These are phyloP conservation scores for Sporothrix mexicana DNA, from an alignment of 2,329 filamentous ascomycete genomes.

Conservation along the genomic window DNA sequence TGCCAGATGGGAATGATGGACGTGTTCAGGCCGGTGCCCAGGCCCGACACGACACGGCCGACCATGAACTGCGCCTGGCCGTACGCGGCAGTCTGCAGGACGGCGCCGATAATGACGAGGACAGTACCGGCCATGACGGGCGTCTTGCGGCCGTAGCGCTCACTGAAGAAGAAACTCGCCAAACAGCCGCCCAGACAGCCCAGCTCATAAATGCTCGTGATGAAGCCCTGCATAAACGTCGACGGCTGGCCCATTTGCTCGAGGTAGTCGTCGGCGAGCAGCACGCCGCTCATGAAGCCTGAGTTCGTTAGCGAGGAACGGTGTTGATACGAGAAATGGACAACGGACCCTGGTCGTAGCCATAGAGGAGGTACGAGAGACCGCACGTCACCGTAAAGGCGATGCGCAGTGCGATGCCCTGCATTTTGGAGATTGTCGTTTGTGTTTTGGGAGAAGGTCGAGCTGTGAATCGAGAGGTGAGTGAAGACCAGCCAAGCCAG, in stretches of 20 bases:
- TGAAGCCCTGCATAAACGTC: slow-evolving; percentile 34
- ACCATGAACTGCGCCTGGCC: slow-evolving; percentile 50
- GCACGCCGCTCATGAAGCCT: slow-evolving; percentile 44
- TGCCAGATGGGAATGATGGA: slow-evolving; percentile 46
- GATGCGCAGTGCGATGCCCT: slow-evolving; percentile 21
- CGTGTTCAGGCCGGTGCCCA: slow-evolving; percentile 56
- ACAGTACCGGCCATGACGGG: slow-evolving; percentile 39
- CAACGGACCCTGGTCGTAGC: slow-evolving; percentile 52
- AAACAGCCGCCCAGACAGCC: slow-evolving; percentile 39
- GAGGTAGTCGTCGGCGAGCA: slow-evolving; percentile 42
- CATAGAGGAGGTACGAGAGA: slow-evolving; percentile 51
- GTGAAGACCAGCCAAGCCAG: neutral
- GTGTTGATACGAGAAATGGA: too few species aligned
- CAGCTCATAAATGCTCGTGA: slow-evolving; percentile 39
- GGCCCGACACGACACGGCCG: slow-evolving; percentile 46
- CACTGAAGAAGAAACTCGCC: slow-evolving; percentile 38
- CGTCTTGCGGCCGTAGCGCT: slow-evolving; percentile 38
- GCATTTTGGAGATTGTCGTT: neutral
- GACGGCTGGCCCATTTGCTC: slow-evolving; percentile 33
- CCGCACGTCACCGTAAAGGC: slow-evolving; percentile 25
- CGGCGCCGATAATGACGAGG: slow-evolving; percentile 36
- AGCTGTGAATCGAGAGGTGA: neutral
- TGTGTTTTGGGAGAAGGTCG: neutral
- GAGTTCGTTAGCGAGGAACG: neutral
- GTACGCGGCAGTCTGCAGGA: slow-evolving; percentile 34